Percentiles rank a stretch among this genome's conserved stretches.
These are phyloP conservation scores for Arbutus unedo DNA, from an alignment of 148 eudicot species.

Conservation along the genomic window DNA sequence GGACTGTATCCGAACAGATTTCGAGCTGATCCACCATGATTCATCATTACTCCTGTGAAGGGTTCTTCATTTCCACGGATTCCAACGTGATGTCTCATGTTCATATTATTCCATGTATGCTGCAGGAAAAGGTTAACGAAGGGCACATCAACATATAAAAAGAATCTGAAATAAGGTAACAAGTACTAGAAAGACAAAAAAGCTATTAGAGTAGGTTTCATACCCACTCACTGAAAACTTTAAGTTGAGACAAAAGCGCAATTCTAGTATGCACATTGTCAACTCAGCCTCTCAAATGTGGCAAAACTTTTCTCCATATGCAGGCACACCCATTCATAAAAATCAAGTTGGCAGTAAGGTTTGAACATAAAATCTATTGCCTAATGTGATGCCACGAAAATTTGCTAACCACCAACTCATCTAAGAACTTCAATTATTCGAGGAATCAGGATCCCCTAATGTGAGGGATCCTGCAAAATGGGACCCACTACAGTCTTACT, in stretches of 20 bases:
- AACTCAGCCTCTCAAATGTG: not conserved
- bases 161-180: not conserved
- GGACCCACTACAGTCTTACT: not conserved
- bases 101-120: constrained; percentile 27
- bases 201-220: not conserved
- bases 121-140: constrained; percentile 3
- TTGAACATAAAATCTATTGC: not conserved
- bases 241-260: not conserved
- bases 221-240: not conserved
- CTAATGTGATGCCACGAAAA: not conserved
- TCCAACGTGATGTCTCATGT: constrained; percentile 23
- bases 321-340: not conserved
- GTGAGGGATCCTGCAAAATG: not conserved
- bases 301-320: not conserved
- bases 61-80: constrained; percentile 14
- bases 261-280: not conserved
- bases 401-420: not conserved
- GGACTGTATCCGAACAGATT: constrained; percentile 20
- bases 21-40: constrained; percentile 18
- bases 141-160: not conserved
- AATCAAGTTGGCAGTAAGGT: not conserved
- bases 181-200: not conserved
- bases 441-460: not conserved
- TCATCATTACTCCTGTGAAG: constrained; percentile 18
- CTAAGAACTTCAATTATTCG: not conserved